Percentiles rank a stretch among this genome's conserved stretches.
Conservation (phyloP, 345 rosid genomes). For the Hypericum androsaemum region DNA sequence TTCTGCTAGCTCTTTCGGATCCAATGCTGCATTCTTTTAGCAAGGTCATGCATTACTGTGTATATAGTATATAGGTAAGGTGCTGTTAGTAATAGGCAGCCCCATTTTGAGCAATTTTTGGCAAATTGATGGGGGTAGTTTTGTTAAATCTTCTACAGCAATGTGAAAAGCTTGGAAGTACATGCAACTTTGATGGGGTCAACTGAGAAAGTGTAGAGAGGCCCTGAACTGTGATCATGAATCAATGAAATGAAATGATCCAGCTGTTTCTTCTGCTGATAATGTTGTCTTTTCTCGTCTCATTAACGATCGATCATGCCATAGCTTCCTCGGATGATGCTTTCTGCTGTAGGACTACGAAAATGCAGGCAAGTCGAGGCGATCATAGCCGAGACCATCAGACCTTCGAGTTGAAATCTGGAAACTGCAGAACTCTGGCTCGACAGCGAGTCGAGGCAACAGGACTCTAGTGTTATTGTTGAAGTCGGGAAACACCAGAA, state of each 20-base stretch:
- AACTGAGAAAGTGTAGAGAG: constrained; percentile 33
- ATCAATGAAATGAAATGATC: constrained; percentile 17
- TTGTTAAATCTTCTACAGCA: neutral
- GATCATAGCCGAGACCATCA: too few species aligned
- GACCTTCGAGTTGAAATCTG: too few species aligned
- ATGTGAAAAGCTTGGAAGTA: constrained; percentile 8
- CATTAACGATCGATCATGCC: too few species aligned
- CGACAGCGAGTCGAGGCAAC: too few species aligned
- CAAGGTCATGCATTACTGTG: constrained; percentile 10
- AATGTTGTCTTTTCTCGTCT: too few species aligned
- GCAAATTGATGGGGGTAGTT: constrained; percentile 48
- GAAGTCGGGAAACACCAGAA: too few species aligned
- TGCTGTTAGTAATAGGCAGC: constrained; percentile 17
- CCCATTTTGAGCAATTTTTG: constrained; percentile 48
- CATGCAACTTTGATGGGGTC: constrained; percentile 19
- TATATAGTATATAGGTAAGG: constrained; percentile 20
- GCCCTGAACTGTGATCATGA: constrained; percentile 7
- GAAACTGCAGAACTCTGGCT: too few species aligned
- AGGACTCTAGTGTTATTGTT: too few species aligned
- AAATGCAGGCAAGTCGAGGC: too few species aligned
- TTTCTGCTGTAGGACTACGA: too few species aligned
- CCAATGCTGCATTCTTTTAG: constrained; percentile 1
- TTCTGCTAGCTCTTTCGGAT: neutral
- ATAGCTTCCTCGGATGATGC: too few species aligned
- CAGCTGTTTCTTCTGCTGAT: neutral